Base-by-base conservation (phyloP, 1,139 yeast species). In the Suhomyces guaymorum region DNA sequence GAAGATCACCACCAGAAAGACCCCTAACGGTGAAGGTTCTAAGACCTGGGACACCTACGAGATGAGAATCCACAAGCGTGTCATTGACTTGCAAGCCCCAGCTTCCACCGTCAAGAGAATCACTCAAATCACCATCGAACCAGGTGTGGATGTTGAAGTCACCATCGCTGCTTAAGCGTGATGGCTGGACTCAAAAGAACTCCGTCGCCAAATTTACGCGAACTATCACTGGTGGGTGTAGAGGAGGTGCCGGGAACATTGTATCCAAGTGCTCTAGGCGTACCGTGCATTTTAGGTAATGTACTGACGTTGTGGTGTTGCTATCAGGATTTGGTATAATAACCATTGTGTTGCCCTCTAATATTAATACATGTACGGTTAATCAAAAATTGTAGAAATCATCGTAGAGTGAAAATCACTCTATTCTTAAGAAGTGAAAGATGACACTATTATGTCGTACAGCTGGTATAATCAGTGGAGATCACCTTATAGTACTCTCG, bases 21-120 rank as follows among this genome's bases (percentile, higher is more conserved):
- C 98, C 68, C 99, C 99, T 66, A 94, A 94, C 75, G 99, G 99
- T 90, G 97, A 94, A 81, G 99, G 99, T 90, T 92, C 98, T 63
- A 92, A 94, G 90, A 94, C 99, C 63, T 94, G 97, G 97, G 99
- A 94, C 73, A 78, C 95, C 63, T 94, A 82, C 74, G 98, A 94
- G 81, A 87, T 94, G 96, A 89, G 97, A 84, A 89, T 94, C 80
- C 98, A 94, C 96, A 94, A 94, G 94, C 90, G 99, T 78, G 84
- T 88, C 73, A 88, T 92, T 66, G 97, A 92, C 80, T 82, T 94
- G 73, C 94, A 87, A 78, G 96, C 98, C 57, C 96, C 97, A 71
- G 88, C 96, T 66, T 77, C 80, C 54, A 74, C 83, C 57, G 96
- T 94, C 73, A 88, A 86, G 85, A 86, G 84, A 78, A 88, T 92